Evolutionary conservation across 257 asterid species (phyloP).

Genomic region (Salvia splendens): DNA sequence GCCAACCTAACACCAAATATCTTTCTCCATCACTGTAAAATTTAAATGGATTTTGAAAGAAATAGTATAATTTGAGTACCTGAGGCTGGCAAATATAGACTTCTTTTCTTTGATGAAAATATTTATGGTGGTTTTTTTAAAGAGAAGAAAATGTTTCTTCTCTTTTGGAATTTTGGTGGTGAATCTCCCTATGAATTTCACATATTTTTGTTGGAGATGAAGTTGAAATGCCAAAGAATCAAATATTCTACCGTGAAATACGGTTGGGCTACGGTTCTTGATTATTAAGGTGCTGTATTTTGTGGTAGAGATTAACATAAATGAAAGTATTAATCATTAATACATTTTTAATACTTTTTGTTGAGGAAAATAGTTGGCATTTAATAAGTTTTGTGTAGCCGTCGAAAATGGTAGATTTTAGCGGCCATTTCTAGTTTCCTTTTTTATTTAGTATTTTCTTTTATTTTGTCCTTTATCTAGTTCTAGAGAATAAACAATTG

Average conservation of each 20-base stretch:
- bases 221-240: constrained; percentile 37
- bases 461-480: too few relatives aligned
- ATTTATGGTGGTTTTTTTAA: background rate
- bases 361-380: background rate
- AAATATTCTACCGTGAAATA: constrained; percentile 33
- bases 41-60: background rate
- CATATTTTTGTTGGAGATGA: constrained; percentile 7
- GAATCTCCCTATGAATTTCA: constrained; percentile 5
- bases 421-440: too few relatives aligned
- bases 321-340: background rate
- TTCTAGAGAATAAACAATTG: too few relatives aligned
- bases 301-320: constrained; percentile 31
- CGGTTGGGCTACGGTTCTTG: constrained; percentile 28
- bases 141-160: constrained; percentile 31
- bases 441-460: too few relatives aligned
- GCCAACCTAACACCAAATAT: constrained; percentile 16
- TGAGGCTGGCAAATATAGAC: background rate
- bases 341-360: background rate
- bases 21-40: background rate
- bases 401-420: background rate
- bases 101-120: background rate
- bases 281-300: background rate
- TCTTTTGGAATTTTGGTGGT: constrained; percentile 20
- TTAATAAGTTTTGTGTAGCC: background rate
- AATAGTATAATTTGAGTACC: background rate